Base-by-base conservation (phyloP, 805 yeast genomes). In the Millerozyma miso region DNA sequence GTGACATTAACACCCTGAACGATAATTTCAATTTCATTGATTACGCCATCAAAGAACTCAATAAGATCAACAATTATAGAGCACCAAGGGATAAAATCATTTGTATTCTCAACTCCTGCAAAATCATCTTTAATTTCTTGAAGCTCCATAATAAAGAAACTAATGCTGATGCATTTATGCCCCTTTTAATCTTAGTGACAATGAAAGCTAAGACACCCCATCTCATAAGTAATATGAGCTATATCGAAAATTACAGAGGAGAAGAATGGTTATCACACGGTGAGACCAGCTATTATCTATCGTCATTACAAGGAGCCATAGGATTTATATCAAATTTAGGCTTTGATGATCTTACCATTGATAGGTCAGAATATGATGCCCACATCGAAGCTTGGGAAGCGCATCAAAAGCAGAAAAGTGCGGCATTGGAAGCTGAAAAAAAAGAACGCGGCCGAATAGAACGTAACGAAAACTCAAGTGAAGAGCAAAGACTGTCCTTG, bases 41-140 rank as follows among this genome's bases (percentile, higher is more conserved):
- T 60, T 52, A 72, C 44, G 93, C 97, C 0, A 75, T 82, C 1
- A 70, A 69, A 10, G 98, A 93, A 62, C 71, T 93, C 38, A 69
- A 73, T 48, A 88, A 88, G 53, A 81, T 93, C 55, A 85, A 85
- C 60, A 74, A 79, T 41, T 95, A 85, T 60, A 78, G 95, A 52
- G 91, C 98, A 0, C 99, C 99, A 13, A 72, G 99, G 41, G 99
- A 95, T 58, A 93, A 93, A 57, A 80, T 88, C 48, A 88, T 93
- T 32, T 93, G 98, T 59, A 73, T 93, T 2, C 71, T 93, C 48
- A 95, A 93, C 63, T 81, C 93, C 41, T 91, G 97, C 58, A 91
- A 91, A 62, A 90, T 93, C 16, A 83, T 95, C 4, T 90, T 89
- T 69, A 95, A 96, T 8, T 73, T 88, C 44, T 76, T 95, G 37